phyloP scores from a whole-genome alignment of 2,329 filamentous ascomycete genomes.

The Lachnellula hyalina region DNA sequence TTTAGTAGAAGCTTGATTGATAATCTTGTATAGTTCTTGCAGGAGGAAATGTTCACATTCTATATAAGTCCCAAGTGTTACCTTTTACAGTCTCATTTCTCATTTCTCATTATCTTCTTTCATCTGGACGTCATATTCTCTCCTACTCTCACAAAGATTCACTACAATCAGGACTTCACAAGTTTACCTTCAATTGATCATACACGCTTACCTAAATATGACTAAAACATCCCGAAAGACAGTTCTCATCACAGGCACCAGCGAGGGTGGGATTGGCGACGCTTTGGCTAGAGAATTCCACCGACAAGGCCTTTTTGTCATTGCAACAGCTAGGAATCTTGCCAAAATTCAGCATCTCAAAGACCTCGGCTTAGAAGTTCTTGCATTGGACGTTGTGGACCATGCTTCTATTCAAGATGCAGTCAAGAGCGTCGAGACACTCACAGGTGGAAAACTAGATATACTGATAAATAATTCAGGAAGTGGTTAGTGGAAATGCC shows the following conservation, averaged over 20 bases:
- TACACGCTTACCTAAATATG: neutral
- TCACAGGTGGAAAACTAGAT: slow-evolving; percentile 35
- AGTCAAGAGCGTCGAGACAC: slow-evolving; percentile 27
- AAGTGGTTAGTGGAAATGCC: neutral
- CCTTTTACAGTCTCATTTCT: too few relatives aligned
- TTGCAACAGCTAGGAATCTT: slow-evolving; percentile 35
- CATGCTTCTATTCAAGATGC: slow-evolving; percentile 30
- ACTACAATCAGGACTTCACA: too few relatives aligned
- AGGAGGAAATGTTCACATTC: too few relatives aligned
- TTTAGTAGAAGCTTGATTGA: too few relatives aligned
- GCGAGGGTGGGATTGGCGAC: slow-evolving; percentile 36
- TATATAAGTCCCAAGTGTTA: too few relatives aligned
- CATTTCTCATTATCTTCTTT: too few relatives aligned
- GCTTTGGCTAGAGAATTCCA: slow-evolving; percentile 35
- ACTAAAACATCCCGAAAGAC: slow-evolving; percentile 14
- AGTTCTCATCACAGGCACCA: slow-evolving; percentile 37
- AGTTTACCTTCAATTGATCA: too few relatives aligned
- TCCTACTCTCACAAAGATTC: too few relatives aligned
- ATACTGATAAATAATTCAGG: slow-evolving; percentile 41
- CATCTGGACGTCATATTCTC: too few relatives aligned
- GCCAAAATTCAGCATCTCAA: slow-evolving; percentile 28
- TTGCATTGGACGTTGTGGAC: slow-evolving; percentile 36
- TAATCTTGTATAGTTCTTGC: too few relatives aligned
- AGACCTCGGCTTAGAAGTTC: slow-evolving; percentile 20
- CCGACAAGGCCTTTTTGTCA: slow-evolving; percentile 32